phyloP scores from a whole-genome alignment of 768 basidiomycete genomes.

The Scleroderma citrinum region DNA sequence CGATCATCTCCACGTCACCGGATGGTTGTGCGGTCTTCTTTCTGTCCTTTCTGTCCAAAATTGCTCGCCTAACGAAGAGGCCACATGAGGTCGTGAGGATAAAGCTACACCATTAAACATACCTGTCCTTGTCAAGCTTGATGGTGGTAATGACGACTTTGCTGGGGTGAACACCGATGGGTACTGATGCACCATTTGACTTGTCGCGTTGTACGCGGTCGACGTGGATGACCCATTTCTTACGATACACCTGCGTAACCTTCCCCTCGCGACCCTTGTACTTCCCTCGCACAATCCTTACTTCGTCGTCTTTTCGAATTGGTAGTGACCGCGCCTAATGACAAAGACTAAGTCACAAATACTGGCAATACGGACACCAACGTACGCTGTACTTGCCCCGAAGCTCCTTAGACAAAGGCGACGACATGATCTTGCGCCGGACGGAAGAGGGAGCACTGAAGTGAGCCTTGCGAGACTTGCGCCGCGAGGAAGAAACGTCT shows the following conservation, averaged over 20 bases:
- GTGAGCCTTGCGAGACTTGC: slow-evolving; percentile 98
- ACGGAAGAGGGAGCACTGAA: slow-evolving; percentile 92
- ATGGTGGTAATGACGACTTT: slow-evolving; percentile 92
- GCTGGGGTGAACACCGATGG: slow-evolving; percentile 94
- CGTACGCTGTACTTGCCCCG: slow-evolving; percentile 86
- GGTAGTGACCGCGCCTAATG: slow-evolving; percentile 84
- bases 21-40: slow-evolving; percentile 50
- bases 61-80: slow-evolving; percentile 57
- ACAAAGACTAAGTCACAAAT: slow-evolving; percentile 1
- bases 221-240: slow-evolving; percentile 98
- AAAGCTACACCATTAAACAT: slow-evolving; percentile 10
- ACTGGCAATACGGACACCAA: slow-evolving; percentile 7
- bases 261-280: slow-evolving; percentile 99
- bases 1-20: slow-evolving; percentile 74
- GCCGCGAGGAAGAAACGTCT: slow-evolving; percentile 91
- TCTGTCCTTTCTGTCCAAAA: slow-evolving; percentile 80
- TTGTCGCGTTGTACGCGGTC: slow-evolving; percentile 98
- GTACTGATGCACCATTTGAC: slow-evolving; percentile 89
- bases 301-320: slow-evolving; percentile 97
- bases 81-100: background rate
- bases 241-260: slow-evolving; percentile 95
- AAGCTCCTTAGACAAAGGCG: slow-evolving; percentile 92
- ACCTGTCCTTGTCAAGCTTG: slow-evolving; percentile 92
- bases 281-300: slow-evolving; percentile 92
- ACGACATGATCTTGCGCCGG: slow-evolving; percentile 97